A percentile compares a stretch with the other conserved stretches of the same genome.
phyloP scores from a whole-genome alignment of 2,329 filamentous ascomycete species.

The Beauveria rudraprayagi region DNA sequence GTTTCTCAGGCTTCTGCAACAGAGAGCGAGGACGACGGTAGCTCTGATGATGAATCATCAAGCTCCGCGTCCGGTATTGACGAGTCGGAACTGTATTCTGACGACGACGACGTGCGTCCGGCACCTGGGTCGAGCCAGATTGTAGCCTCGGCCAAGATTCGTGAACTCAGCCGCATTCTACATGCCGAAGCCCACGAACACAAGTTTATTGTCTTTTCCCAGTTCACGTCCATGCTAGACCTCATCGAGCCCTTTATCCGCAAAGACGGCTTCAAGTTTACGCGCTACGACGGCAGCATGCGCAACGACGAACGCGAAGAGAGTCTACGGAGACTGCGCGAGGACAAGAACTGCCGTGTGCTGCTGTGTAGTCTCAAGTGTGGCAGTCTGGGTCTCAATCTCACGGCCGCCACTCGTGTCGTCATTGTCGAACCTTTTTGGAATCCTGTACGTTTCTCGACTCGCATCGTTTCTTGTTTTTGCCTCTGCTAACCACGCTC shows the following conservation, averaged over 20 bases:
- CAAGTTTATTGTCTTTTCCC: slow-evolving; percentile 98
- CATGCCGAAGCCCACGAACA: slow-evolving; percentile 69
- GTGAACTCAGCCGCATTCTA: slow-evolving; percentile 73
- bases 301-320: slow-evolving; percentile 86
- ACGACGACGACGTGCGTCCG: slow-evolving; percentile 31
- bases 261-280: slow-evolving; percentile 65
- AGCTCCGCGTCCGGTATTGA: slow-evolving; percentile 26
- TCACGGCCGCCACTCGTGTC: slow-evolving; percentile 88
- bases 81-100: slow-evolving; percentile 33
- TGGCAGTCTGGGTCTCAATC: slow-evolving; percentile 83
- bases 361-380: slow-evolving; percentile 91
- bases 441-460: slow-evolving; percentile 64
- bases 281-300: slow-evolving; percentile 93
- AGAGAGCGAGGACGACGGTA: not conserved
- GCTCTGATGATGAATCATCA: not conserved
- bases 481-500: slow-evolving; percentile 6
- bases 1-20: slow-evolving; percentile 11
- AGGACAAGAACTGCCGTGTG: slow-evolving; percentile 67
- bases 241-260: slow-evolving; percentile 87
- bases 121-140: slow-evolving; percentile 36
- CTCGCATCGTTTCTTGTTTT: not conserved
- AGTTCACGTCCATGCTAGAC: slow-evolving; percentile 97
- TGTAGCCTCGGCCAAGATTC: slow-evolving; percentile 81
- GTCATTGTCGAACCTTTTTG: slow-evolving; percentile 97
- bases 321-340: slow-evolving; percentile 68